Conservation (phyloP, 2,329 filamentous ascomycete genomes). For the Magnaporthales sp. region DNA sequence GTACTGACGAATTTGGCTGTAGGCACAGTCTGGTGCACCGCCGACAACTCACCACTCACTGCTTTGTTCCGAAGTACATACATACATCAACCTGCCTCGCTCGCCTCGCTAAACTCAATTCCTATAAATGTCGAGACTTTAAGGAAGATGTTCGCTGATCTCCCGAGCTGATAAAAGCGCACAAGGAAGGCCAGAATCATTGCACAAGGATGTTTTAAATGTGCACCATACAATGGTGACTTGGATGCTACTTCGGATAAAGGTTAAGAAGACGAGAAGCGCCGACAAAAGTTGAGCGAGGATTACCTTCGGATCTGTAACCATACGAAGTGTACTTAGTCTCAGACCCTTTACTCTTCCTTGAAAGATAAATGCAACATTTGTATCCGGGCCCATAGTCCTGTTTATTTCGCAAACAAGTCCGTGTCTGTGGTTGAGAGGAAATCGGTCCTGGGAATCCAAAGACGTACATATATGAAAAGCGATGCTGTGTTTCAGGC, state of each 20-base stretch:
- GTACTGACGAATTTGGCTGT: neutral
- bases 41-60: neutral
- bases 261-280: neutral
- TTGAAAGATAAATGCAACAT: neutral
- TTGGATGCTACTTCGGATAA: neutral
- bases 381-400: neutral
- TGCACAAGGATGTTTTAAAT: neutral
- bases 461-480: neutral
- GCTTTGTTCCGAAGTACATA: neutral
- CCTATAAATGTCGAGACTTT: neutral
- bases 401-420: neutral
- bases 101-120: neutral
- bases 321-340: neutral
- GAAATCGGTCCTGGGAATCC: neutral
- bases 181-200: neutral
- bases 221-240: neutral
- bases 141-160: neutral
- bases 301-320: neutral
- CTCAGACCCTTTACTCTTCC: neutral
- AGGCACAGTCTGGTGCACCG: neutral
- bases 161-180: neutral
- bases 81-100: neutral
- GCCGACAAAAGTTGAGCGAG: neutral
- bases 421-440: neutral
- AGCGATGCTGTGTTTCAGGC: neutral